phyloP scores from a whole-genome alignment of 208 protist genomes.

The Crithidia mellificae region DNA sequence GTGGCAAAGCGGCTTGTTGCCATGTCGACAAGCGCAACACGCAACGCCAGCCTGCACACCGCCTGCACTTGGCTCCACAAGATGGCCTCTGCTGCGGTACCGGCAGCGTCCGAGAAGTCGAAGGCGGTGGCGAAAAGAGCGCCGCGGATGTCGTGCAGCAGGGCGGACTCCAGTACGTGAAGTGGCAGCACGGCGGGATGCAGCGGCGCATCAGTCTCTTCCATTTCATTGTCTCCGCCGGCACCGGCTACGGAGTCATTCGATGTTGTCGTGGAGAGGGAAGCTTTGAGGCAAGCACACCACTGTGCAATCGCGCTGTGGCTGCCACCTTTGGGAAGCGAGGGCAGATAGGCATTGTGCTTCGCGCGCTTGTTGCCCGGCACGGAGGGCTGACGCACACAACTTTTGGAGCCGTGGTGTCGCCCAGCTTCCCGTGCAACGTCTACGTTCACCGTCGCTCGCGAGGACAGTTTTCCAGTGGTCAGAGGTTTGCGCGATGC shows the following conservation, averaged over 20 bases:
- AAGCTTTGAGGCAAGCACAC: neutral
- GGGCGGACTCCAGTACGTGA: constrained; percentile 9
- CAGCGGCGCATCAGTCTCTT: neutral
- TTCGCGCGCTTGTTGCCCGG: neutral
- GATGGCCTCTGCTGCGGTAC: constrained; percentile 15
- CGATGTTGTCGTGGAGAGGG: too few species aligned
- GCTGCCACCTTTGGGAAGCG: neutral
- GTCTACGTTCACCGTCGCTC: constrained; percentile 16
- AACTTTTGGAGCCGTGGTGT: neutral
- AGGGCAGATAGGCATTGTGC: neutral
- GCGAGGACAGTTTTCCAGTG: constrained; percentile 4
- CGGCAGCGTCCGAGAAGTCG: constrained; percentile 15
- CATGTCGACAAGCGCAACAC: constrained; percentile 6
- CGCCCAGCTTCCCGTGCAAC: neutral
- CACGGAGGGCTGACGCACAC: neutral
- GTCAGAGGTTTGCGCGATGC: neutral
- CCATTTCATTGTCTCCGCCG: neutral
- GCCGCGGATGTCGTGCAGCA: constrained; percentile 16
- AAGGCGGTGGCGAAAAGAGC: constrained; percentile 11
- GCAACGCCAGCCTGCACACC: constrained; percentile 22
- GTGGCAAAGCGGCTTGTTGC: too few species aligned
- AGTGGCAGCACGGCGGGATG: constrained; percentile 5
- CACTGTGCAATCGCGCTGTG: neutral
- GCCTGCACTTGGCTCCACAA: constrained; percentile 23
- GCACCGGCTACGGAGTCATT: neutral